Evolutionary conservation across 2,329 filamentous ascomycete genomes (phyloP).

Genomic region (Pseudogymnoascus sp.): DNA sequence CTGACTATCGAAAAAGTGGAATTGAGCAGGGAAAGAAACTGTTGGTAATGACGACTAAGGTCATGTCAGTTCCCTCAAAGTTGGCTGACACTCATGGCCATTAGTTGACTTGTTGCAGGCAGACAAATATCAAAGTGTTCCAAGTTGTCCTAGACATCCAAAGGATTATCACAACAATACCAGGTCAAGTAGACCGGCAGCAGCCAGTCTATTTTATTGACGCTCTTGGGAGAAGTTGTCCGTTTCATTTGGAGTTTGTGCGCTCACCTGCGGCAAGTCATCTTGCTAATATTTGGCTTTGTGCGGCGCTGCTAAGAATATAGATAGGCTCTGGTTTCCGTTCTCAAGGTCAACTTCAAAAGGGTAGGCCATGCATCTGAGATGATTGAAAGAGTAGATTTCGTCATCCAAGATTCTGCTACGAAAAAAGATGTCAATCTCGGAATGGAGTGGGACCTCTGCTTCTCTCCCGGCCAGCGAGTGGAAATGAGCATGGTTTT

Average conservation of each 20-base stretch:
- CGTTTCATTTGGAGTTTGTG: slow-evolving; percentile 10
- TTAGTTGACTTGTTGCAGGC: background rate
- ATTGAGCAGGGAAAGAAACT: slow-evolving; percentile 5
- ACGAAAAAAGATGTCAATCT: slow-evolving; percentile 20
- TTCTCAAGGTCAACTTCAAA: slow-evolving; percentile 22
- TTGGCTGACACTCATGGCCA: too few species aligned
- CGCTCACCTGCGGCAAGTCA: background rate
- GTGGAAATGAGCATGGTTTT: slow-evolving; percentile 28
- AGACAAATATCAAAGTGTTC: slow-evolving; percentile 8
- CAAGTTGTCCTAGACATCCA: slow-evolving; percentile 8
- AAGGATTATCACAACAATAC: slow-evolving; percentile 6
- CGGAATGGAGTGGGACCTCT: slow-evolving; percentile 17
- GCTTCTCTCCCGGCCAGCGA: slow-evolving; percentile 25
- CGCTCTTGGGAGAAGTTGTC: background rate
- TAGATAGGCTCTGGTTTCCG: slow-evolving; percentile 19
- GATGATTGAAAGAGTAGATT: slow-evolving; percentile 23
- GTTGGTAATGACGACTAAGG: background rate
- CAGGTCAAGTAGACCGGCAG: slow-evolving; percentile 5
- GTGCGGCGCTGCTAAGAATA: background rate
- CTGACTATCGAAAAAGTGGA: background rate
- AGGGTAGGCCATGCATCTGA: slow-evolving; percentile 12
- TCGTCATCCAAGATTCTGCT: slow-evolving; percentile 21
- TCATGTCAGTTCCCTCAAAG: background rate
- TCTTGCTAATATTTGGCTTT: background rate
- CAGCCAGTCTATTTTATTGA: slow-evolving; percentile 9